These are phyloP conservation scores for Albugo laibachii DNA, from an alignment of 352 stramenopile genomes.

Conservation along the genomic window DNA sequence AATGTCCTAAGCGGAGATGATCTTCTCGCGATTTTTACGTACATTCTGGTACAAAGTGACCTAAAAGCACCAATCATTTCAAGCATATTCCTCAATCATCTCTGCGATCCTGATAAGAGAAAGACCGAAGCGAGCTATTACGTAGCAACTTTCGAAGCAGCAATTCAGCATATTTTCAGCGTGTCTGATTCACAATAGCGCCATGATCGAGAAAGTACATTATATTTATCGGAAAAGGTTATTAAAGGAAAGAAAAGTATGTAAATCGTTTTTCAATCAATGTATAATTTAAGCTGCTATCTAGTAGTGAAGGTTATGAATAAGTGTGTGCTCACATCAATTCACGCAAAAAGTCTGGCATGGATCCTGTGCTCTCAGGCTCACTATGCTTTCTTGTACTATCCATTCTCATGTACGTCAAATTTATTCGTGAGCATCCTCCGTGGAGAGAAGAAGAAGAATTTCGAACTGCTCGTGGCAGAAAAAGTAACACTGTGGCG, in stretches of 20 bases:
- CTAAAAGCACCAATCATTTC: slow-evolving; percentile 54
- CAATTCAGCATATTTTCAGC: slow-evolving; percentile 50
- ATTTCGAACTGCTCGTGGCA: slow-evolving; percentile 12
- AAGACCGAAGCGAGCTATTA: slow-evolving; percentile 71
- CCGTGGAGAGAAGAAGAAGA: slow-evolving; percentile 4
- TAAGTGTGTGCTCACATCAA: too few relatives aligned
- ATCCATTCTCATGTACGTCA: slow-evolving; percentile 76
- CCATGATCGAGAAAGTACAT: too few relatives aligned
- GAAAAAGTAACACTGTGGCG: slow-evolving; percentile 35
- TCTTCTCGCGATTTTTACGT: slow-evolving; percentile 78
- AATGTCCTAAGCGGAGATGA: slow-evolving; percentile 68
- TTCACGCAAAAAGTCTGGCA: slow-evolving; percentile 5
- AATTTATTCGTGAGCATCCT: slow-evolving; percentile 65
- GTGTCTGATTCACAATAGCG: too few relatives aligned
- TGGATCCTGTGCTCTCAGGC: slow-evolving; percentile 73
- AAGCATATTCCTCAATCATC: slow-evolving; percentile 60
- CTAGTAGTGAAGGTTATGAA: too few relatives aligned
- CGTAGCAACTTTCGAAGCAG: slow-evolving; percentile 61
- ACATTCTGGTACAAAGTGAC: slow-evolving; percentile 72
- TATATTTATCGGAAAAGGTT: too few relatives aligned
- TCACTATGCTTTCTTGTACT: slow-evolving; percentile 76
- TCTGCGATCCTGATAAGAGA: slow-evolving; percentile 70
- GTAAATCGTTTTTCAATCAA: too few relatives aligned
- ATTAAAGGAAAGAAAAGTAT: too few relatives aligned
- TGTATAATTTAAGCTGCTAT: too few relatives aligned